Evolutionary conservation across 164 flowering plant genomes (phyloP).

Genomic region (Liquidambar formosana): DNA sequence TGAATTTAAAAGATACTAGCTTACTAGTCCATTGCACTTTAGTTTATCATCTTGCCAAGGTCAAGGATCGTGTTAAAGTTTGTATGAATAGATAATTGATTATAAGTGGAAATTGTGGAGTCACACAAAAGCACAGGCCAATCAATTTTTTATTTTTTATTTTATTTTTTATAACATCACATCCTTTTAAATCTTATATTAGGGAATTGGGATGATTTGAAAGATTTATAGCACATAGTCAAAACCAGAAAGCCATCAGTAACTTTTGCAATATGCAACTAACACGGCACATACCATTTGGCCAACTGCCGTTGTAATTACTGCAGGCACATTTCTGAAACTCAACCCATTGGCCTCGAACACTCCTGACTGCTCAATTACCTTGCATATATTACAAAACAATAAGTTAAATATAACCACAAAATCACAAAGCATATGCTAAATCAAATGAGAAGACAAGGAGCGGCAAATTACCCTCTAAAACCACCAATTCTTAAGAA

Average conservation of each 20-base stretch:
- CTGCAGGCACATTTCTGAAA: conserved; percentile 45
- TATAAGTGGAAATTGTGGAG: no score
- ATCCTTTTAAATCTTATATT: neutral
- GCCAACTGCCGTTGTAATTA: conserved; percentile 71
- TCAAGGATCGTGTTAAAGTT: no score
- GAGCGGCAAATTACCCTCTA: neutral
- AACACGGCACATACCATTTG: conserved; percentile 59
- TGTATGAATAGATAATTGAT: no score
- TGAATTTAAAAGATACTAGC: no score
- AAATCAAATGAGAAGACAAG: neutral
- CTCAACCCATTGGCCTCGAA: conserved; percentile 47
- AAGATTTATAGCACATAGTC: neutral
- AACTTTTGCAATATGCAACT: neutral
- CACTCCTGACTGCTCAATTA: conserved; percentile 66
- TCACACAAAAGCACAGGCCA: neutral
- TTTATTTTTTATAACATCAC: neutral
- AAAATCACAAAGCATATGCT: neutral
- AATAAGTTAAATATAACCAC: neutral
- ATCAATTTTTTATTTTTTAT: no score
- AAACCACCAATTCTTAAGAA: no score
- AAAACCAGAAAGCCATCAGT: neutral
- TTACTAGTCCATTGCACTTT: no score
- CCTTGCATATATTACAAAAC: conserved; percentile 27
- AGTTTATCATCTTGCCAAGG: no score
- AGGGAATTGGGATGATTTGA: neutral